phyloP scores from a whole-genome alignment of 2,329 filamentous ascomycete species.

The Pyrenophora teres region DNA sequence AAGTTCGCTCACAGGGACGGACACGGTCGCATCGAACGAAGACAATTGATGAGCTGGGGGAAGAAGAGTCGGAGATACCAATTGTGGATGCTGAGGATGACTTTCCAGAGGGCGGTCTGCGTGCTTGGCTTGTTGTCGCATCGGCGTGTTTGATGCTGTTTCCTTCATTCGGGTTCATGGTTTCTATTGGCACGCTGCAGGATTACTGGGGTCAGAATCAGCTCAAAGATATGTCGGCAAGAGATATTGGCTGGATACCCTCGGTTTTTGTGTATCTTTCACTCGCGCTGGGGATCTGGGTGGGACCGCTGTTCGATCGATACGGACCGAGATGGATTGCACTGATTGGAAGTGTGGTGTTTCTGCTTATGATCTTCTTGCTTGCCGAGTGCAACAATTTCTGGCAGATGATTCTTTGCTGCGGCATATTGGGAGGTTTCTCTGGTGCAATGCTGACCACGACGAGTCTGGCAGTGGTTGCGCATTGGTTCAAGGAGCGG shows the following conservation, averaged over 20 bases:
- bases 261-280: conserved; percentile 82
- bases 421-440: conserved; percentile 48
- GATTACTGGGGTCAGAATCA: conserved; percentile 77
- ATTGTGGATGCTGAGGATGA: conserved; percentile 33
- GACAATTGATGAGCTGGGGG: neutral
- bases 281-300: conserved; percentile 81
- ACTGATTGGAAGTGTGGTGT: conserved; percentile 33
- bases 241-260: conserved; percentile 86
- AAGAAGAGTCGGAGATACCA: conserved; percentile 18
- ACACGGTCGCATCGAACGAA: conserved; percentile 15
- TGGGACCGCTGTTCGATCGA: conserved; percentile 73
- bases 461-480: conserved; percentile 42
- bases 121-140: conserved; percentile 49
- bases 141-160: conserved; percentile 43
- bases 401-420: conserved; percentile 51
- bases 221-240: conserved; percentile 62
- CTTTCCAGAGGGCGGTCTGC: conserved; percentile 47
- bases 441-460: conserved; percentile 48
- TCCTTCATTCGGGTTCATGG: conserved; percentile 48
- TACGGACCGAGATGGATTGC: conserved; percentile 45
- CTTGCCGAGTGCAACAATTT: conserved; percentile 44
- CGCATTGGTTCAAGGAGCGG: conserved; percentile 48
- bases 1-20: conserved; percentile 7
- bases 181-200: conserved; percentile 72
- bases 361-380: conserved; percentile 39